Base-by-base conservation (phyloP, 1,139 yeast species). In the Scheffersomyces cryptocercus region DNA sequence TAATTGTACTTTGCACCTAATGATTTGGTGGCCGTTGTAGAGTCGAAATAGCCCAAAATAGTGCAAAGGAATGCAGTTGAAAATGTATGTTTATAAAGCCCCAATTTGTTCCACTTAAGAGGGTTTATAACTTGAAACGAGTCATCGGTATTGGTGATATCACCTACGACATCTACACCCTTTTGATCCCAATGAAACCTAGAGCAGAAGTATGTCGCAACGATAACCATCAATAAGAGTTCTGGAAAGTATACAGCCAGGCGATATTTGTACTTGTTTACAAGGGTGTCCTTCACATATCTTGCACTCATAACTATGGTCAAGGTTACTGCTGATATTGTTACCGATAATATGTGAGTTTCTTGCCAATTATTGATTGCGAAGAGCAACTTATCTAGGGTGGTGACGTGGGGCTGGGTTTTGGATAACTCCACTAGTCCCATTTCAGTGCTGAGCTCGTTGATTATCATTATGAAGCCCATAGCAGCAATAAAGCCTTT, bases 401-500 rank as follows among this genome's bases (percentile, higher is more conserved):
- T 56, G n/a, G 67, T 52, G 12, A 46, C 32, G 47, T 62, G 64
- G 4, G 67, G 67, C 15, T 57, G 52, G 8, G 49, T 44, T 10
- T 32, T 28, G 3, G 62, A 47, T 42, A 57, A 48, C 34, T 55
- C 45, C 3, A 47, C 50, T 24, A 65, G 50, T 1, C 71, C 71
- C 59, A 64, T 42, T 47, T 67, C 69, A 5, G 62, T 55, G 16
- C 59, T 55, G 6, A 67, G 46, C 46, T 67, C 68, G 45, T 59
- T 65, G 12, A 62, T 51, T 29, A 67, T 65, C 70, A 67, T 67
- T 29, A 67, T 62, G 9, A 63, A 46, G 5, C 71, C 72, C 67
- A 67, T 64, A 13, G 71, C 71, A 2, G 67, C 70, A 13, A 67
- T 50, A 36, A 67, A 67, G 1, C 72, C 72, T 43, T 66, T 67